Base-by-base conservation (phyloP, 148 eudicot species). In the Cornus suecica region DNA sequence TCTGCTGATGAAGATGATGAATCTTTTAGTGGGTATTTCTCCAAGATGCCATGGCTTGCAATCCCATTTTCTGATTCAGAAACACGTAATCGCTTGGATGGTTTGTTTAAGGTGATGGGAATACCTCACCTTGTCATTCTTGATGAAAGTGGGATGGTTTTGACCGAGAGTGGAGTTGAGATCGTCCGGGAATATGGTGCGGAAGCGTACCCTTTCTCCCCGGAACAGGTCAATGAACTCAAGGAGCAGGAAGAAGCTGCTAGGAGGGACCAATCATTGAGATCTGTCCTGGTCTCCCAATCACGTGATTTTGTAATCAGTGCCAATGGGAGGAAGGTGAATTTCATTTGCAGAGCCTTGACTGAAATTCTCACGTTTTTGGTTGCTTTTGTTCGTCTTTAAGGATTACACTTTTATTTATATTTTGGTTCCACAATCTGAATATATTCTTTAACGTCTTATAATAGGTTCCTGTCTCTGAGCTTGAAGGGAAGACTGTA, bases 401-500 rank as follows among this genome's bases (percentile, higher is more conserved):
- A 48, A 48, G 5, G 5, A 13, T 0, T 8, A 48, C 4, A 3
- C 54, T 48, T 48, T 48, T 48, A 13, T 48, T 6, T 37, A 6
- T 37, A n/a, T 37, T 37, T 37, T 37, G 6, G 42, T 37, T 37
- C 42, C 42, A 2, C 16, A 52, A 52, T 14, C 18, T 52, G 22
- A 52, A 52, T 58, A 22, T 58, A 22, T 58, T 58, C 62, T 18
- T 18, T 11, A 0, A 58, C 24, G n/a, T 51, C 26, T n/a, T 66
- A 51, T 66, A 18, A 68, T 70, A 94, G 98, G 87, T 88, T 23
- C 86, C 87, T 42, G 81, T 94, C 23, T 73, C 88, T 22, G 89
- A 91, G 79, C 94, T 94, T 68, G 89, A 94, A 83, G 97, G 98
- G 72, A 91, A 86, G 80, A 88, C 80, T 65, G 83, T 94, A 37